phyloP scores from a whole-genome alignment of 352 stramenopile genomes.

The Lagenidium giganteum region DNA sequence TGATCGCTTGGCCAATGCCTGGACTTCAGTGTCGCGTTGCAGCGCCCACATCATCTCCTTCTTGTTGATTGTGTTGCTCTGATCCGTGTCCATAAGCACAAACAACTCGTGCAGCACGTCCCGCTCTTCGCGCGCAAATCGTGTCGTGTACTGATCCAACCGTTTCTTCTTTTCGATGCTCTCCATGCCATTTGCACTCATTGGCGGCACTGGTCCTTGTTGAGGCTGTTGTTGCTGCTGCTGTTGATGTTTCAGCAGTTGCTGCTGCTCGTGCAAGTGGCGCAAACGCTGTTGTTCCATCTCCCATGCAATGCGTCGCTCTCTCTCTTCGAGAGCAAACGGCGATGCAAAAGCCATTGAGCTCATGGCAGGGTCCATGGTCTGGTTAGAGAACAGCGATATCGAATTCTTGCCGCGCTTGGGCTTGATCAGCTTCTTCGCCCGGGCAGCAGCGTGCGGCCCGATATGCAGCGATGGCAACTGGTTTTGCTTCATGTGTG shows the following conservation, averaged over 20 bases:
- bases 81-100: slow-evolving; percentile 54
- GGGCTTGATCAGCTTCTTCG: neutral
- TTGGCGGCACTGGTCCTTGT: too few species aligned
- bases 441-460: neutral
- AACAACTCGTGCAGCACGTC: slow-evolving; percentile 39
- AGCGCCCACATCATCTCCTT: slow-evolving; percentile 62
- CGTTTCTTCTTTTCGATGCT: too few species aligned
- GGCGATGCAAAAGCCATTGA: slow-evolving; percentile 22
- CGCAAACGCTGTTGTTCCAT: too few species aligned
- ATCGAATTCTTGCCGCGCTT: slow-evolving; percentile 6
- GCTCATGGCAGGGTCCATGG: slow-evolving; percentile 12
- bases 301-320: too few species aligned
- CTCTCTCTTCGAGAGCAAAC: slow-evolving; percentile 11
- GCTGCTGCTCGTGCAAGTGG: too few species aligned
- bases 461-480: slow-evolving; percentile 29
- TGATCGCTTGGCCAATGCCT: slow-evolving; percentile 36
- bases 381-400: slow-evolving; percentile 8
- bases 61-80: slow-evolving; percentile 53
- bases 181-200: too few species aligned
- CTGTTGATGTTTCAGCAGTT: too few species aligned
- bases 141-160: slow-evolving; percentile 2
- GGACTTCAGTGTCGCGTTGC: slow-evolving; percentile 50
- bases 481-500: slow-evolving; percentile 43
- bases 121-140: slow-evolving; percentile 36
- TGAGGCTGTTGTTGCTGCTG: too few species aligned